Base-by-base conservation (phyloP, 2,329 filamentous ascomycete genomes). In the Aspergillus brasiliensis region DNA sequence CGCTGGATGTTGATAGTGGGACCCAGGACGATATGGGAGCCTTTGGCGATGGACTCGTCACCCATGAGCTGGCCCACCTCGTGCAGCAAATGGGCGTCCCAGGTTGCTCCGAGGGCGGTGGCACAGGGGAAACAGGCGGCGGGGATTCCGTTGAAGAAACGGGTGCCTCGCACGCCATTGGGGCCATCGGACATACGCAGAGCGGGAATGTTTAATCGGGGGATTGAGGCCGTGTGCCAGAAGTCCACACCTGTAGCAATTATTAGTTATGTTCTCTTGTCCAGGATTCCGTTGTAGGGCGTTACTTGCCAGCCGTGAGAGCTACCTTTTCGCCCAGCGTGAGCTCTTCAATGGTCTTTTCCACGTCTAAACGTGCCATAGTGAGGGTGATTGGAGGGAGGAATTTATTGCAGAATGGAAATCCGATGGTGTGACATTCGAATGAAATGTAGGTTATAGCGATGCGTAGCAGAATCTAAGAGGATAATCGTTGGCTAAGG, bases 1-100 rank as follows among this genome's bases (percentile, higher is more conserved):
- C 91, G 85, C 69, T 95, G 91, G 81, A 92, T 88, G 77, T 91
- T 92, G 34, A 92, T 87, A 0, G 91, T 93, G 2, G 90, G 91
- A 0, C 88, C 91, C 8, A 94, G 82, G 4, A 93, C 80, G 34
- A 93, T 84, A 61, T 92, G 84, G 27, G 89, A 88, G 5, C 89
- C 90, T 69, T 91, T 88, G 17, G 90, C 89, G 67, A 87, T 89
- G 23, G 84, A 82, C 75, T 95, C 91, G 11, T 87, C 81, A 11
- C 87, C 91, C 60, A 94, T 84, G 64, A 91, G 84, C 58, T 85
- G 82, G 10, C 91, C 91, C 44, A 92, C 84, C 64, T 90, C 78
- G 61, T 87, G 82, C 25, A 93, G 82, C 38, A 94, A 79, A 5
- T 88, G 82, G 51, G 85, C 83, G 70, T 94, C 91, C 89, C 90